Conservation (phyloP, 2,329 filamentous ascomycete species). For the Apiospora hydei region DNA sequence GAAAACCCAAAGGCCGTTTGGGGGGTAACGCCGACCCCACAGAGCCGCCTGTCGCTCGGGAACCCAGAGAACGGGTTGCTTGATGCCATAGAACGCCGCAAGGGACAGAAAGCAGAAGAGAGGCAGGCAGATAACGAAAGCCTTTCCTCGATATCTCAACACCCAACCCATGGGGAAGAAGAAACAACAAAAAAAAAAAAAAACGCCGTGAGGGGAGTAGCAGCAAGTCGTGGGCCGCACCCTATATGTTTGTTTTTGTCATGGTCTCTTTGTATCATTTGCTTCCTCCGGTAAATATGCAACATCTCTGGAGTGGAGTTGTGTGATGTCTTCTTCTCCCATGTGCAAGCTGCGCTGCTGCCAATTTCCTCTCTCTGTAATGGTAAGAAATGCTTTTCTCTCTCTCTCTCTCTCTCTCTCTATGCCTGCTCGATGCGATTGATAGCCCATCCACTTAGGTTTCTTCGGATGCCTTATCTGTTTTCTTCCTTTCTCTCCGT, state of each 20-base stretch:
- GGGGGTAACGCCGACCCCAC: constrained; percentile 3
- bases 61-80: neutral
- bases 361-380: neutral
- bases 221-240: neutral
- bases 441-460: neutral
- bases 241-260: neutral
- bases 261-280: constrained; percentile 1
- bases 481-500: neutral
- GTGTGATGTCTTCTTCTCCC: neutral
- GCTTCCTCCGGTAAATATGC: neutral
- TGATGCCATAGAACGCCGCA: neutral
- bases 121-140: neutral
- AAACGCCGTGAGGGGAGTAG: neutral
- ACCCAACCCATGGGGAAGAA: neutral
- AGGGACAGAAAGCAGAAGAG: neutral
- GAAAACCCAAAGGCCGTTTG: neutral
- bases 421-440: neutral
- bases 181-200: neutral
- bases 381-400: neutral
- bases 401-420: neutral
- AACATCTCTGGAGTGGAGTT: neutral
- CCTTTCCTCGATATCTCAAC: neutral
- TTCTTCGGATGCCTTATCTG: neutral
- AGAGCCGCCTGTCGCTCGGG: neutral
- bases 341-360: neutral